Conservation (phyloP, 2,329 filamentous ascomycete genomes). For the Acrodontium crateriforme region DNA sequence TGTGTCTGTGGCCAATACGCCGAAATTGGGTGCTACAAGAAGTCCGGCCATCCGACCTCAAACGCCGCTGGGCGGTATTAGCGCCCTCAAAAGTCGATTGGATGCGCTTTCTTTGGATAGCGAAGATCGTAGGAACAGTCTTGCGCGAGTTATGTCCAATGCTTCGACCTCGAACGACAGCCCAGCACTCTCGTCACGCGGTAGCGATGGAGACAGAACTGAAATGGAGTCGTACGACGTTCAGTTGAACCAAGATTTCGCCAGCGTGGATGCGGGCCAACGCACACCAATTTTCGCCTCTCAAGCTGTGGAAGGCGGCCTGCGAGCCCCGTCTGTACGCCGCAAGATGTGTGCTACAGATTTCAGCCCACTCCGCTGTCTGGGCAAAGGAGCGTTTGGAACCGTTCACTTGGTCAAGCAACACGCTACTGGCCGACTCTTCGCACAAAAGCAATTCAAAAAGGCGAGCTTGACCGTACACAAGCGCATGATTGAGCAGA, state of each 20-base stretch:
- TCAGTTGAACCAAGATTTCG: constrained; percentile 69
- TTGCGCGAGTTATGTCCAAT: constrained; percentile 22
- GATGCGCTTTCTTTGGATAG: constrained; percentile 59
- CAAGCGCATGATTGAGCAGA: constrained; percentile 92
- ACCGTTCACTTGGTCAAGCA: constrained; percentile 92
- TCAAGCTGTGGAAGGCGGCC: constrained; percentile 38
- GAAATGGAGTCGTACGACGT: constrained; percentile 78
- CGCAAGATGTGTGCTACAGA: constrained; percentile 87
- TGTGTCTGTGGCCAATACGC: constrained; percentile 22
- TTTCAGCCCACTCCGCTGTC: constrained; percentile 78
- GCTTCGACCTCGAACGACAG: constrained; percentile 32
- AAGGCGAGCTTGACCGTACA: constrained; percentile 92
- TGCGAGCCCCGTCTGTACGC: constrained; percentile 36
- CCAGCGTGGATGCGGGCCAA: constrained; percentile 44
- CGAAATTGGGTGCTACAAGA: constrained; percentile 21
- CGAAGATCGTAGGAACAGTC: constrained; percentile 40
- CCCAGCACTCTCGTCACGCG: constrained; percentile 36
- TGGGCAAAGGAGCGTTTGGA: constrained; percentile 92
- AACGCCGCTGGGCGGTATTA: constrained; percentile 53
- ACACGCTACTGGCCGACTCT: constrained; percentile 70
- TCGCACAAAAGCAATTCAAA: constrained; percentile 96
- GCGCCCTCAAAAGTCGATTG: constrained; percentile 66
- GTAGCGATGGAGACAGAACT: constrained; percentile 54
- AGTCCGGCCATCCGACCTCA: constrained; percentile 33
- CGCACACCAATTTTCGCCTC: constrained; percentile 22